Conservation (phyloP, 1,284 basidiomycete genomes). For the Apiotrichum mycotoxinovorans region DNA sequence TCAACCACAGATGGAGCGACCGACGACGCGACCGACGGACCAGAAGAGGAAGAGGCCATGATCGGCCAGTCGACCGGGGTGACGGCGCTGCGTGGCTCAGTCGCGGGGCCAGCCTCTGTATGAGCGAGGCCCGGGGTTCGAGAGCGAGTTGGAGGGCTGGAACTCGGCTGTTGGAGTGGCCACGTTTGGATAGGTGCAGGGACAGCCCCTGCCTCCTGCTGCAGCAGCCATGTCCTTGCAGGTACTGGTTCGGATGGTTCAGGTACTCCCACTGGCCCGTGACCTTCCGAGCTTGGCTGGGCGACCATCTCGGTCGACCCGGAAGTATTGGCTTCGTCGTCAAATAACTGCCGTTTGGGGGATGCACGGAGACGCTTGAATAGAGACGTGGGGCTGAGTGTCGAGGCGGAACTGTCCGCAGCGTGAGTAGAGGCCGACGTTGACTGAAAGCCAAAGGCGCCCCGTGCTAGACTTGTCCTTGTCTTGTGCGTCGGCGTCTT, state of each 20-base stretch:
- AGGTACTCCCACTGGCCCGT: background rate
- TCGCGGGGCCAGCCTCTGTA: background rate
- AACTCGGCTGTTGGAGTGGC: background rate
- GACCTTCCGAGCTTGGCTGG: background rate
- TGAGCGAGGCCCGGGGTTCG: background rate
- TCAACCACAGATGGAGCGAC: background rate
- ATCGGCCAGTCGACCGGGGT: constrained; percentile 1
- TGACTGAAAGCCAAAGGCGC: too few species aligned
- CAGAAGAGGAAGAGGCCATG: background rate
- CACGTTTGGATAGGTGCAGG: background rate
- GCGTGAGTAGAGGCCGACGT: background rate
- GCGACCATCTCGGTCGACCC: background rate
- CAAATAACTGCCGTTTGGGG: background rate
- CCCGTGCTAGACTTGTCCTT: too few species aligned
- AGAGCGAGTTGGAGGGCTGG: background rate
- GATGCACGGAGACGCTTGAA: background rate
- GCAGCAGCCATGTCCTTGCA: background rate
- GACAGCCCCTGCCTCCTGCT: background rate
- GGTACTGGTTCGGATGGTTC: background rate
- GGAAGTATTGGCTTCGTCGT: background rate
- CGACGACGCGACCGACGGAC: background rate
- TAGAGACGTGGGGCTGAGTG: background rate
- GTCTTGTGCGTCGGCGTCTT: background rate
- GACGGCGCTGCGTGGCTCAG: background rate
- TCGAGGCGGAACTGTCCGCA: background rate